These are phyloP conservation scores for Apiosordaria backusii DNA, from an alignment of 495 filamentous ascomycete genomes.

Conservation along the genomic window DNA sequence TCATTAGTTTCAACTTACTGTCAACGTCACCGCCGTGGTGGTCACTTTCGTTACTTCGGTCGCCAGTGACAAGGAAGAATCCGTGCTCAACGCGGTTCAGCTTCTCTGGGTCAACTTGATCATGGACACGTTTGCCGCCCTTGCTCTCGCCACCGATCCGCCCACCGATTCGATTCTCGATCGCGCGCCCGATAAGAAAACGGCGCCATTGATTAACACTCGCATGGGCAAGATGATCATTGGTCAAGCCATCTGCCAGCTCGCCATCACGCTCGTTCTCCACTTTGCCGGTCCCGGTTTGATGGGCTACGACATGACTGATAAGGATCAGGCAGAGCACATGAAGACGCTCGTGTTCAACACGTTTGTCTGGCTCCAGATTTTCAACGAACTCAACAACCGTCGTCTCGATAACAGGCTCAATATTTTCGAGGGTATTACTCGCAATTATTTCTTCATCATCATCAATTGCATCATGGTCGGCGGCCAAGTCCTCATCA, in stretches of 20 bases:
- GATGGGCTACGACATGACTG: conserved; percentile 38
- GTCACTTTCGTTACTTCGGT: conserved; percentile 82
- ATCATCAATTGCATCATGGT: conserved; percentile 79
- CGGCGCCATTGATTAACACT: conserved; percentile 66
- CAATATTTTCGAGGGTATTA: conserved; percentile 85
- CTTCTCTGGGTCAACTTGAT: conserved; percentile 91
- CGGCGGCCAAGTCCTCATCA: conserved; percentile 79
- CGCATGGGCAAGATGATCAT: conserved; percentile 97
- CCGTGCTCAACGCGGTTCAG: conserved; percentile 82
- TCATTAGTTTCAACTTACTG: conserved; percentile 79
- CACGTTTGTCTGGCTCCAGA: conserved; percentile 94
- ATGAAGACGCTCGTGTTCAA: conserved; percentile 81
- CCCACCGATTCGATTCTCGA: conserved; percentile 73
- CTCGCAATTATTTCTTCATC: conserved; percentile 77
- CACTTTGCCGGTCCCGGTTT: conserved; percentile 70
- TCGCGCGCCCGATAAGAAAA: conserved; percentile 72
- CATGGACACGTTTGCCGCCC: conserved; percentile 88
- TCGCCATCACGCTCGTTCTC: conserved; percentile 70
- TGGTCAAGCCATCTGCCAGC: conserved; percentile 78
- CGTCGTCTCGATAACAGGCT: conserved; percentile 84
- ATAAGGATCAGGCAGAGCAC: conserved; percentile 32
- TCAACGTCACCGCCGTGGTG: conserved; percentile 83
- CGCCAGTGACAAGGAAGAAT: conserved; percentile 60
- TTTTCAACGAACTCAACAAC: conserved; percentile 85
- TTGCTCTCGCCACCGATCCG: conserved; percentile 82